Conservation (phyloP, 176 grass and related monocot species). For the Themeda triandra region DNA sequence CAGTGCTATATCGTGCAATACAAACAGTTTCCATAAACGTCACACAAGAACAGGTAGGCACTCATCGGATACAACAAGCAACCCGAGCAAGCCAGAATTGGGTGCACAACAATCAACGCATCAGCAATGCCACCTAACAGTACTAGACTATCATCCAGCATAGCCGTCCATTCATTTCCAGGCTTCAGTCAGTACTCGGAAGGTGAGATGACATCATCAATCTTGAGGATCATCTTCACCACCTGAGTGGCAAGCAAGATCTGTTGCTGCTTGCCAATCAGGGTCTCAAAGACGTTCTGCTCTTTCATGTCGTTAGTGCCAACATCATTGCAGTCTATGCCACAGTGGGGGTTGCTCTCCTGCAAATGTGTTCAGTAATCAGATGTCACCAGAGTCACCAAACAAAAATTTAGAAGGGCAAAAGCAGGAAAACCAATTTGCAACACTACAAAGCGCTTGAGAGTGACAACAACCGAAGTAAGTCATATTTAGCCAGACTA, state of each 20-base stretch:
- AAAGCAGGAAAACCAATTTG: not conserved
- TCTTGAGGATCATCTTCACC: constrained; percentile 90
- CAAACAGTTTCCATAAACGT: not conserved
- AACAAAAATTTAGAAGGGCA: not conserved
- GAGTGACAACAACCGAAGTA: not conserved
- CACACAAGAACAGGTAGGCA: constrained; percentile 16
- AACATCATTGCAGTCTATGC: constrained; percentile 65
- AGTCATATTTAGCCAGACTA: not conserved
- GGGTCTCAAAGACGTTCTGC: constrained; percentile 64
- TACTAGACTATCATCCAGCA: not conserved
- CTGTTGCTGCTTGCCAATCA: constrained; percentile 82
- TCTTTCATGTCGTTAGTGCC: constrained; percentile 64
- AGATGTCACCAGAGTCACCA: not conserved
- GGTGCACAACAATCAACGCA: not conserved
- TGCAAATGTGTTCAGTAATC: constrained; percentile 29
- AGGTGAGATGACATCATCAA: constrained; percentile 58
- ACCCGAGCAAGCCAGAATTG: not conserved
- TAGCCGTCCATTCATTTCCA: not conserved
- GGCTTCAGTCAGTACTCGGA: constrained; percentile 46
- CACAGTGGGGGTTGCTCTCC: constrained; percentile 59
- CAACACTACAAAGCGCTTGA: not conserved
- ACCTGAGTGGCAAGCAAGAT: constrained; percentile 69
- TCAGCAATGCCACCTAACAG: not conserved
- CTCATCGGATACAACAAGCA: constrained; percentile 6
- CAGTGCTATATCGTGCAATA: not conserved